Evolutionary conservation across 176 grass and related monocot species (phyloP), one percentile per base, ranked within the genome.

Genomic region (Poa annua): DNA sequence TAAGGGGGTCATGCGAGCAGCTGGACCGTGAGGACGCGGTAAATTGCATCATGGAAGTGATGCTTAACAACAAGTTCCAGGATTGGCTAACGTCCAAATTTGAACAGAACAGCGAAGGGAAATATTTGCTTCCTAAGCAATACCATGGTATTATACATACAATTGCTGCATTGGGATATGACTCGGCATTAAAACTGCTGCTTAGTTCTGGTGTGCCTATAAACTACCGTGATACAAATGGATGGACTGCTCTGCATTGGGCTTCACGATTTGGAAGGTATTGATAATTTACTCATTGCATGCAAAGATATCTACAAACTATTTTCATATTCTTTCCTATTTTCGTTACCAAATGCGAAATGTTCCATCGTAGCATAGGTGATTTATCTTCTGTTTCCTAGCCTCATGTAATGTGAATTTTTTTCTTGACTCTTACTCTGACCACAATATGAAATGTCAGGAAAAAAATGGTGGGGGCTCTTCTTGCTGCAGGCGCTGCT

Each of bases 171-270:
- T 80, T 92, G 85, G 96, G 96, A 64, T 99, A 88, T 60, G 64
- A 84, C 41, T 94, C 86, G 80, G 89, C 83, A 44, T 86, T 99
- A 81, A 68, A 87, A 12, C 81, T 82, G 57, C 77, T 99, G 33
- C 86, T 99, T 85, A 85, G n/a, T 83, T 88, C 85, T 36, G 87
- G 89, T 25, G 83, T 99, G 25, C 80, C 76, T 87, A 67, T 99
- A 92, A 99, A 99, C 69, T 96, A 80, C 75, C 93, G 96, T 53
- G 96, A 99, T 89, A 52, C 85, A 84, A 87, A 92, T 88, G 93
- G 96, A 78, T 96, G 93, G 93, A 93, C 91, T 65, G 93, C 91
- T 68, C 89, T 99, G 63, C 96, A 99, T 84, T 99, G 96, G 96
- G 93, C 93, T 81, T 89, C 93, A 81, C 78, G 74, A 81, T 99